Evolutionary conservation across 2,329 filamentous ascomycete species (phyloP), one percentile per base, ranked within the genome.

Genomic region (Scolecobasidium constrictum): DNA sequence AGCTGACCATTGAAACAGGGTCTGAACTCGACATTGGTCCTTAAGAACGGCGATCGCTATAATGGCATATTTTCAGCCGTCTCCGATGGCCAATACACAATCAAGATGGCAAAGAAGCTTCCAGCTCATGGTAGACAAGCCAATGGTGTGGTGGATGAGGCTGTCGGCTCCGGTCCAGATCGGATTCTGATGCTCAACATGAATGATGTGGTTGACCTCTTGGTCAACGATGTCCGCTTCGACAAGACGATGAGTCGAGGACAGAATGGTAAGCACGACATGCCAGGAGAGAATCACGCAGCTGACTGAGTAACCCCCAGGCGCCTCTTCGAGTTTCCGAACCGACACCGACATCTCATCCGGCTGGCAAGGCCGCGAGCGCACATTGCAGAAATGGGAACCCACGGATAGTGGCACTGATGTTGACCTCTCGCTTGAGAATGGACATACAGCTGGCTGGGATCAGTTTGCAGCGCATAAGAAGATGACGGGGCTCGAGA

Each of bases 381-480:
- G 87, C 46, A 70, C 77, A 41, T 69, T 96, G 33, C 80, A 94
- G 57, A 80, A 74, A 52, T 96, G 88, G 87, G 77, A 87, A 43
- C 78, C 85, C 5, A 80, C 72, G n/a, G 20, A 20, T 13, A 61
- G 69, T 4, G 78, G 81, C 48, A 58, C 61, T 4, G 72, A 73
- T 20, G 60, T 75, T 33, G 81, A 88, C 55, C 71, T 84, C 50
- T 81, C 82, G 38, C 70, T 95, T 18, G 76, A 62, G 19, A 55
- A 54, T 13, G 60, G 56, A 20, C 52, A 16, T 6, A 42, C 16
- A 22, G 50, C 36, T 45, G 56, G 44, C 5, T 98, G 92, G 92
- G 90, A 98, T 59, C 92, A 98, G 60, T 98, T 98, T 56, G 83
- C 85, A 45, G 81, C 76, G 48, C 96, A 96, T 56, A 85, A 93